These are phyloP conservation scores for Annulohypoxylon bovei DNA, from an alignment of 495 filamentous ascomycete species.

Conservation along the genomic window DNA sequence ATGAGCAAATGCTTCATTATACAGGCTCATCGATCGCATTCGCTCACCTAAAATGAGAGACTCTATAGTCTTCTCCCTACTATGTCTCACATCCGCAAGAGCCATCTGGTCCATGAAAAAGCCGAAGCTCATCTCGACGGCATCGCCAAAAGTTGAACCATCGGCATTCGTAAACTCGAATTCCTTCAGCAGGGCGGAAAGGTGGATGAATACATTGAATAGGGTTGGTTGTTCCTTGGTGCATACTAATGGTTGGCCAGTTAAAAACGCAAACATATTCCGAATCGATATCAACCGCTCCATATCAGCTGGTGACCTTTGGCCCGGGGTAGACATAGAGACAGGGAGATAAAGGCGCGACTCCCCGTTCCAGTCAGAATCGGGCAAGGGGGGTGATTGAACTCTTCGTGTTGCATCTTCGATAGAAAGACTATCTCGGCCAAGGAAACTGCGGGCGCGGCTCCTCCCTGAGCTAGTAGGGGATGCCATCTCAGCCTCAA, in stretches of 20 bases:
- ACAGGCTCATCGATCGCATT: conserved; percentile 82
- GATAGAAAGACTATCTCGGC: conserved; percentile 49
- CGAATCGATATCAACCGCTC: conserved; percentile 78
- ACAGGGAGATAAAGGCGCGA: conserved; percentile 76
- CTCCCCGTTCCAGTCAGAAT: conserved; percentile 58
- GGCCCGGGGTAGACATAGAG: conserved; percentile 50
- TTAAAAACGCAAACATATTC: conserved; percentile 91
- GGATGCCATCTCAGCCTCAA: conserved; percentile 67
- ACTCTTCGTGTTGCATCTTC: conserved; percentile 56
- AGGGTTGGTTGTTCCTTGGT: conserved; percentile 71
- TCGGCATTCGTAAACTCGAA: conserved; percentile 85
- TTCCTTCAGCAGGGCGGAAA: conserved; percentile 72
- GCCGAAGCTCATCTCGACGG: conserved; percentile 75
- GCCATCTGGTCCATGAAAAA: conserved; percentile 78
- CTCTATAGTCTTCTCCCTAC: conserved; percentile 90
- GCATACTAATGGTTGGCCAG: conserved; percentile 80
- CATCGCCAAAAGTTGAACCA: conserved; percentile 83
- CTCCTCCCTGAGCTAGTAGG: conserved; percentile 52
- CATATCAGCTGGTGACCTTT: conserved; percentile 65
- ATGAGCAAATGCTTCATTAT: conserved; percentile 91
- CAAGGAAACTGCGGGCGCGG: conserved; percentile 54
- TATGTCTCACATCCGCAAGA: conserved; percentile 81
- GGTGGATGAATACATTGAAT: conserved; percentile 78
- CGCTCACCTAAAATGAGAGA: conserved; percentile 86
- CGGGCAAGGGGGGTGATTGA: conserved; percentile 49